These are phyloP conservation scores for Colletotrichum cordylinicola DNA, from an alignment of 2,329 filamentous ascomycete species.

Conservation along the genomic window DNA sequence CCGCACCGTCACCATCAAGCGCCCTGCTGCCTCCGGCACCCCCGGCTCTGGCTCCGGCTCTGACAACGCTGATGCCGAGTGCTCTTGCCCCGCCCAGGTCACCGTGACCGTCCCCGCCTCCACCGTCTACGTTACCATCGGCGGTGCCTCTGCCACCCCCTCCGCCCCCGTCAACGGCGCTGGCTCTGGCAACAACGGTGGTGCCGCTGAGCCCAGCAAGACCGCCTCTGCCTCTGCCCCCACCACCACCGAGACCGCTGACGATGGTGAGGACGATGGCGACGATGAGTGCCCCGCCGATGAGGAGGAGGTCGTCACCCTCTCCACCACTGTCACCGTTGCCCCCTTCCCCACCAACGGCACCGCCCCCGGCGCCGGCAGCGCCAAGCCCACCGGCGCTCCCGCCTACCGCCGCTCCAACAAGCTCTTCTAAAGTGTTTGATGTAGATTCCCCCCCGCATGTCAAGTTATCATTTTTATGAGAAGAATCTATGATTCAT, in stretches of 20 bases:
- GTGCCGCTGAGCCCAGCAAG: conserved; percentile 10
- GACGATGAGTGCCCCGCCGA: conserved; percentile 21
- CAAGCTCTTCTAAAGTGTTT: conserved; percentile 21
- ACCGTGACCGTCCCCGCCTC: conserved; percentile 29
- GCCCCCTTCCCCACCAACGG: conserved; percentile 47
- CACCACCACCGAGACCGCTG: conserved; percentile 26
- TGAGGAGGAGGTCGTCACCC: conserved; percentile 32
- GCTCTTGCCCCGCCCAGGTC: conserved; percentile 21
- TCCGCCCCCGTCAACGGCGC: conserved; percentile 15
- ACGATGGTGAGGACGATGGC: conserved; percentile 22
- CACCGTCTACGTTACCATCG: conserved; percentile 32
- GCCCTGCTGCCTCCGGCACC: conserved; percentile 15
- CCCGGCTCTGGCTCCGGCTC: conserved; percentile 1
- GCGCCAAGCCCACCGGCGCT: conserved; percentile 37
- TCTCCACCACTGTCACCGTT: conserved; percentile 33
- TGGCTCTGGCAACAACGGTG: not conserved
- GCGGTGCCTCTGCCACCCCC: conserved; percentile 7
- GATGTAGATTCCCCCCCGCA: conserved; percentile 19
- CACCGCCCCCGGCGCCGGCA: conserved; percentile 34
- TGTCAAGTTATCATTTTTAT: conserved; percentile 21
- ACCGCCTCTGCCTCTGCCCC: conserved; percentile 26
- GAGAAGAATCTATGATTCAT: conserved; percentile 24
- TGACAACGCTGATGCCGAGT: conserved; percentile 9
- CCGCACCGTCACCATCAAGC: conserved; percentile 37
- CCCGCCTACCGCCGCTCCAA: conserved; percentile 31